Conservation (phyloP, 805 yeast species). For the Huiozyma sinensis region DNA sequence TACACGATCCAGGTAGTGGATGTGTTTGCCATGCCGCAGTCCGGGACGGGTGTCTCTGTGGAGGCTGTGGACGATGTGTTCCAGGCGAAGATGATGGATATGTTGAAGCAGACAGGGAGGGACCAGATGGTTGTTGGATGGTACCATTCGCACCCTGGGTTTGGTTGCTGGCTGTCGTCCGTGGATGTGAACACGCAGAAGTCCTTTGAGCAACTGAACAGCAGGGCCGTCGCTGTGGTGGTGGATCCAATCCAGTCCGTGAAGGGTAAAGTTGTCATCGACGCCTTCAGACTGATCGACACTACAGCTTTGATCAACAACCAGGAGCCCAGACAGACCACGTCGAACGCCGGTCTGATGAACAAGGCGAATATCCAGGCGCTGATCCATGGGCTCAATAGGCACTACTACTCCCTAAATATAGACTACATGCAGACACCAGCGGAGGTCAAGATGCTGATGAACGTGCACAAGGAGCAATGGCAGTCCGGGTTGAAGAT, state of each 20-base stretch:
- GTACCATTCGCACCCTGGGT: slow-evolving; percentile 99
- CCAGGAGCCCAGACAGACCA: slow-evolving; percentile 95
- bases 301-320: slow-evolving; percentile 85
- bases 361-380: slow-evolving; percentile 97
- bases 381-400: slow-evolving; percentile 89
- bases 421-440: slow-evolving; percentile 90
- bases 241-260: slow-evolving; percentile 98
- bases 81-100: slow-evolving; percentile 99
- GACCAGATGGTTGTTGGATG: slow-evolving; percentile 99
- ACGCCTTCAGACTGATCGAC: slow-evolving; percentile 91
- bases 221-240: slow-evolving; percentile 95
- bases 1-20: slow-evolving; percentile 95
- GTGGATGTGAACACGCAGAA: slow-evolving; percentile 98
- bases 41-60: slow-evolving; percentile 96
- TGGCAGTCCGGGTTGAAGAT: slow-evolving; percentile 91
- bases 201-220: slow-evolving; percentile 90
- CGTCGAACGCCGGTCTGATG: slow-evolving; percentile 88
- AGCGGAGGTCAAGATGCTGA: slow-evolving; percentile 84
- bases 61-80: slow-evolving; percentile 99
- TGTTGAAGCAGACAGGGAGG: slow-evolving; percentile 97
- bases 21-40: slow-evolving; percentile 99
- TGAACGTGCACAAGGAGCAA: slow-evolving; percentile 86
- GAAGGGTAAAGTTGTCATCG: slow-evolving; percentile 96
- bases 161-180: slow-evolving; percentile 98
- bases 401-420: slow-evolving; percentile 91